Base-by-base conservation (phyloP, 805 yeast species). In the Sugiyamaella lignohabitans region DNA sequence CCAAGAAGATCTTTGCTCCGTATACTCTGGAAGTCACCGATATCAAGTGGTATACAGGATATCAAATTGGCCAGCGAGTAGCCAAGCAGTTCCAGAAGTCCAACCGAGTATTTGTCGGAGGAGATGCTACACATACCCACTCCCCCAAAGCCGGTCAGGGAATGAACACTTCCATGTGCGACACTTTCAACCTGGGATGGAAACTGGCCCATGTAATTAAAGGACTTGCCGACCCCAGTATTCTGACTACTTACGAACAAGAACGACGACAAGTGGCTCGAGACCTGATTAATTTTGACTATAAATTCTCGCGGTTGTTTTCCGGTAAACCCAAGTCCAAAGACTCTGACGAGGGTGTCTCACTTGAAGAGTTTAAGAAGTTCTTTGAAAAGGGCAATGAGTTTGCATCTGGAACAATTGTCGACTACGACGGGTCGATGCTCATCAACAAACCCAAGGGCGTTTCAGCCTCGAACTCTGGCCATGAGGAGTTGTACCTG, bases 61-160 rank as follows among this genome's bases (percentile, higher is more conserved):
- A 62, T 39, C 63, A 60, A 43, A 59, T 65, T 42, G 67, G 69
- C 19, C 69, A 65, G 47, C 47, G 69, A 27, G 68, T 65, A n/a
- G 53, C 65, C 4, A 44, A 57, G 4, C 38, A 52, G 23, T 60
- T 61, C 46, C 52, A 47, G n/a, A 40, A 50, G 17, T 27, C 1
- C n/a, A 19, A 40, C 42, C 49, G 66, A n/a, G 57, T 63, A 16
- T 63, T 63, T 47, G 60, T 63, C 29, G 53, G 55, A 27, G 67
- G 67, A 2, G 67, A 63, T 47, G 66, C 64, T 11, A 48, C 59
- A 19, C 64, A 60, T 45, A 61, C 66, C 6, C 65, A 62, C 43
- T 60, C 65, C 4, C 66, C 67, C 5, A 60, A 62, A 48, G 67
- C 67, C 38, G 67, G 63, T 14, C 67, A 63, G 45, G 67, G 67